Evolutionary conservation across 2,329 filamentous ascomycete genomes (phyloP).

Genomic region (Talaromyces funiculosus): DNA sequence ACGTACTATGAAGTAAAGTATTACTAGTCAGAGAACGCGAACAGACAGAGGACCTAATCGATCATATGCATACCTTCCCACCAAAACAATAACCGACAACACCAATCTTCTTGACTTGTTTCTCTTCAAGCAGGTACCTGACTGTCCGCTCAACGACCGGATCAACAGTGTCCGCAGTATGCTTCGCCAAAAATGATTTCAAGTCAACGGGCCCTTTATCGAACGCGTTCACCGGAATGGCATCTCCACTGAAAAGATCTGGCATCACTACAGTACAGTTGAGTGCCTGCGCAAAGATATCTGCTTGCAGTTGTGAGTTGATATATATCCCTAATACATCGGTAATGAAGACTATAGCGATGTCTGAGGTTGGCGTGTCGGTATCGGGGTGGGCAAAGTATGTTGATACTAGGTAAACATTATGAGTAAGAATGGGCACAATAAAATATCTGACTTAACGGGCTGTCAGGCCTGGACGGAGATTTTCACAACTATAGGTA

Average conservation of each 20-base stretch:
- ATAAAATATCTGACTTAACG: background rate
- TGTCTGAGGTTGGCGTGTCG: conserved; percentile 34
- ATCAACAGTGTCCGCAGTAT: conserved; percentile 49
- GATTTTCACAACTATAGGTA: background rate
- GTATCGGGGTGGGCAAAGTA: conserved; percentile 50
- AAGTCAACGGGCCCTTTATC: conserved; percentile 46
- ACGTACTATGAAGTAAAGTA: conserved; percentile 51
- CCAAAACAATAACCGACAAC: conserved; percentile 71
- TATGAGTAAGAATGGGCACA: background rate
- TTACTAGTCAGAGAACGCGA: background rate
- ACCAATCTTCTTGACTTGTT: conserved; percentile 55
- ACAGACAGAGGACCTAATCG: background rate
- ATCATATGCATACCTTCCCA: conserved; percentile 50
- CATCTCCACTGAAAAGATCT: conserved; percentile 65
- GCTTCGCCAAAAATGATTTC: conserved; percentile 44
- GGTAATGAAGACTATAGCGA: conserved; percentile 52
- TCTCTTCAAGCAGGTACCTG: conserved; percentile 53
- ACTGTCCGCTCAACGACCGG: conserved; percentile 48
- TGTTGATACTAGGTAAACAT: conserved; percentile 41
- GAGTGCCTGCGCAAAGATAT: conserved; percentile 63
- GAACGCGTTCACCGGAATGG: conserved; percentile 50
- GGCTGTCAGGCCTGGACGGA: background rate
- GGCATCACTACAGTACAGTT: conserved; percentile 65
- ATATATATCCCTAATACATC: conserved; percentile 56
- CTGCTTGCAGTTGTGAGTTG: conserved; percentile 62